Evolutionary conservation across 1,139 yeast species (phyloP), one percentile per base, ranked within the genome.

Genomic region (Geotrichum candidum): DNA sequence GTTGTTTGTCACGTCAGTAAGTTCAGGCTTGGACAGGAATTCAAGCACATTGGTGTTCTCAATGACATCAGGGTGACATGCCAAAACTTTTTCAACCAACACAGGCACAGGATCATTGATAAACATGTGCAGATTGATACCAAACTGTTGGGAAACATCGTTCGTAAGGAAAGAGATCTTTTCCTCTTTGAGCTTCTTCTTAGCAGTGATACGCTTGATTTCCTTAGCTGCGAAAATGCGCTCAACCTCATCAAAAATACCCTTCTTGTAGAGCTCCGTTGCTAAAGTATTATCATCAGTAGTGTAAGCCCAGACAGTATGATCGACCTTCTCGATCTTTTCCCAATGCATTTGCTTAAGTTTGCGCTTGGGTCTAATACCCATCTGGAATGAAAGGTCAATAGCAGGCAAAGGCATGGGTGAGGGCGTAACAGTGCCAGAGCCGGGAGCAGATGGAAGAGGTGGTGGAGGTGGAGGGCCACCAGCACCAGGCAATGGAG

Each of bases 301-400:
- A 35, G 80, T 46, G 51, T 82, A 83, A n/a, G 80, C 80, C 99
- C 99, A 94, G 60, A 94, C 83, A 0, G 98, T 92, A 54, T 85
- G 82, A 54, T 85, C 83, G 54, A 90, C 85, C 46, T 76, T 71
- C 56, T 80, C 79, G 54, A 94, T 79, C 70, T 84, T 88, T 67
- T 92, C 96, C 98, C 98, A 94, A 72, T 94, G 99, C 80, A 94
- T 86, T 71, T 92, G 98, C 73, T 92, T 94, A 68, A 94, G 79
- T 66, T 85, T 87, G 22, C 82, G 77, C 61, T 82, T 82, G 3
- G 95, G 88, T 60, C 87, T 78, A 38, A 69, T 63, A 9, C 68
- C 66, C 41, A 66, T 41, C 23, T 64, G 63, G 61, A 65, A 68
- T 2, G 71, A 64, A 23, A 64, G 64, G 22, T 62, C 66, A 9